phyloP scores from a whole-genome alignment of 768 basidiomycete genomes.

The Boletus rufocinnamomeus region DNA sequence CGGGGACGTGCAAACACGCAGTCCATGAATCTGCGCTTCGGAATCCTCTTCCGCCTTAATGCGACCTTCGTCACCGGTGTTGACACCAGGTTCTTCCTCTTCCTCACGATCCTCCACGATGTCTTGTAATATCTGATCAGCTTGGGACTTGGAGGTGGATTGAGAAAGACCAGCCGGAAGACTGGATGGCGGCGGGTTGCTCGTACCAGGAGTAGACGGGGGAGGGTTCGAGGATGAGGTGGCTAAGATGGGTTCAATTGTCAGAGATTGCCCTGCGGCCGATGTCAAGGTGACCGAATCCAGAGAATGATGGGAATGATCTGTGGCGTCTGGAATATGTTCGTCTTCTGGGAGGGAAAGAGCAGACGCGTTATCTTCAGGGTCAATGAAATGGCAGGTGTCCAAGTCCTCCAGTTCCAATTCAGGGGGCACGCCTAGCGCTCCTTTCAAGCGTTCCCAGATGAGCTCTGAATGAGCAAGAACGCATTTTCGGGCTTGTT shows the following conservation, averaged over 20 bases:
- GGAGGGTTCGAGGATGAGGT: conserved; percentile 29
- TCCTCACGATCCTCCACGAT: conserved; percentile 53
- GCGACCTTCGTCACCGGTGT: conserved; percentile 20
- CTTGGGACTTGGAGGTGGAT: conserved; percentile 27
- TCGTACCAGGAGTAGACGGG: conserved; percentile 19
- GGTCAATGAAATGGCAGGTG: neutral
- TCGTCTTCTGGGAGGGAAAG: neutral
- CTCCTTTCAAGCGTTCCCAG: conserved; percentile 90
- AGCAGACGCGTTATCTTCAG: neutral
- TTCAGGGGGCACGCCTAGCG: conserved; percentile 85
- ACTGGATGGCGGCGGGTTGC: conserved; percentile 42
- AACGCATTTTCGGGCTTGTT: conserved; percentile 72
- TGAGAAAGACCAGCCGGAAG: conserved; percentile 36
- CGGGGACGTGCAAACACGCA: conserved; percentile 54
- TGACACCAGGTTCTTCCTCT: conserved; percentile 42
- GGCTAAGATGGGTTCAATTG: conserved; percentile 58
- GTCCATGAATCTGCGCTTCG: conserved; percentile 51
- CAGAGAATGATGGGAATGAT: neutral
- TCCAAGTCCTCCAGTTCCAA: conserved; percentile 61
- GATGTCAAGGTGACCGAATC: conserved; percentile 17
- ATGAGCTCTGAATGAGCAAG: conserved; percentile 78
- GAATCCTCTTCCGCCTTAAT: conserved; percentile 19
- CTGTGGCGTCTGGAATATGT: neutral
- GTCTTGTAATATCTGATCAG: conserved; percentile 48
- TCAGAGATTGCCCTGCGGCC: conserved; percentile 19